phyloP scores from a whole-genome alignment of 2,329 filamentous ascomycete genomes.

The Ophiostoma populinum region DNA sequence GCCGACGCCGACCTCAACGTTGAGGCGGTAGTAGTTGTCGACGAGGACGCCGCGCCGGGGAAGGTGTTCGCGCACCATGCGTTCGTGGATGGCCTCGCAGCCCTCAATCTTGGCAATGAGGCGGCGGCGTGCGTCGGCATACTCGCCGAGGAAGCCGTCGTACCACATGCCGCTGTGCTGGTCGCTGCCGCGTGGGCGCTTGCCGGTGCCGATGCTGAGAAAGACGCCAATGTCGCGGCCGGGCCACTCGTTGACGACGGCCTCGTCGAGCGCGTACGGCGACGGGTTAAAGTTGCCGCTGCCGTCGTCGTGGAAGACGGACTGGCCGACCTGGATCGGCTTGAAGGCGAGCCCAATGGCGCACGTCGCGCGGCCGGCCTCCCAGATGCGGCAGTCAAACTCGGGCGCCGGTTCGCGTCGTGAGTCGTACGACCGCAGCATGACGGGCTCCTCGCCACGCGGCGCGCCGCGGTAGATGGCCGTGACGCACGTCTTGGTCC shows the following conservation, averaged over 20 bases:
- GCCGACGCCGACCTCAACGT: slow-evolving; percentile 87
- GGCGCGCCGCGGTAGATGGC: slow-evolving; percentile 75
- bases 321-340: slow-evolving; percentile 83
- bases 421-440: slow-evolving; percentile 90
- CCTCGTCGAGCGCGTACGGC: slow-evolving; percentile 74
- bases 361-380: slow-evolving; percentile 86
- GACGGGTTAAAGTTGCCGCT: slow-evolving; percentile 82
- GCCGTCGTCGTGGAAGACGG: slow-evolving; percentile 85
- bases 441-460: slow-evolving; percentile 46
- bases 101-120: slow-evolving; percentile 88
- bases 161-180: slow-evolving; percentile 72
- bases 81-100: slow-evolving; percentile 78
- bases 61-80: slow-evolving; percentile 67
- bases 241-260: slow-evolving; percentile 84
- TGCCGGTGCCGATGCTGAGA: slow-evolving; percentile 86
- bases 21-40: slow-evolving; percentile 91
- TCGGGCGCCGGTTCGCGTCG: slow-evolving; percentile 79
- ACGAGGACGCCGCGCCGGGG: slow-evolving; percentile 61
- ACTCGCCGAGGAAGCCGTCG: slow-evolving; percentile 82
- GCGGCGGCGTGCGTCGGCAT: slow-evolving; percentile 71
- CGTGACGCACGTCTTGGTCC: slow-evolving; percentile 83
- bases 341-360: slow-evolving; percentile 91
- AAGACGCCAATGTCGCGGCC: slow-evolving; percentile 85
- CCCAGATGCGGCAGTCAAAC: slow-evolving; percentile 91
- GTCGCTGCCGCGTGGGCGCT: slow-evolving; percentile 48